phyloP scores from a whole-genome alignment of 805 yeast genomes.

The Saccharomycopsis javanensis region DNA sequence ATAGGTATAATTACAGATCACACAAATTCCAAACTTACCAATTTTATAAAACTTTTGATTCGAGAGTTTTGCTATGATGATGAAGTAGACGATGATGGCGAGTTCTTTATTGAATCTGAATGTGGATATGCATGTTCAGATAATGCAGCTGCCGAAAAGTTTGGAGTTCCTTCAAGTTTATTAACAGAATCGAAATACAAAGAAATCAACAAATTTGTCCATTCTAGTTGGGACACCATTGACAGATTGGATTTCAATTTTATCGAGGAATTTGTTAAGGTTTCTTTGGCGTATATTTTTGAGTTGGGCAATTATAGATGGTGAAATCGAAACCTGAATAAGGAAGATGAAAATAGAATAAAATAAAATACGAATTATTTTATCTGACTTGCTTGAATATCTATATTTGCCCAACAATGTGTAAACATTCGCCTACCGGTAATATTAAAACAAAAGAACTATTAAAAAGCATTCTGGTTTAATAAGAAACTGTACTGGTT shows the following conservation, averaged over 20 bases:
- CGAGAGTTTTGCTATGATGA: conserved; percentile 56
- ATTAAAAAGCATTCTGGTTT: no score
- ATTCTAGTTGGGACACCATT: conserved; percentile 68
- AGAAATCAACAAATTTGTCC: conserved; percentile 60
- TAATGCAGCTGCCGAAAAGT: conserved; percentile 75
- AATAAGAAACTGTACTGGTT: no score
- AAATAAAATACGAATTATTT: no score
- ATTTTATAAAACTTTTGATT: conserved; percentile 53
- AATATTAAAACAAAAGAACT: no score
- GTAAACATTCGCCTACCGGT: no score
- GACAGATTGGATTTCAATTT: conserved; percentile 73
- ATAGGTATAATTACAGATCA: conserved; percentile 69
- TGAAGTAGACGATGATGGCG: conserved; percentile 20
- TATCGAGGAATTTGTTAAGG: conserved; percentile 68
- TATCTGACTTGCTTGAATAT: no score
- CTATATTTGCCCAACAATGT: no score
- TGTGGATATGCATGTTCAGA: conserved; percentile 95
- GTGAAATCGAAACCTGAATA: neutral
- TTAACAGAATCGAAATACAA: conserved; percentile 69
- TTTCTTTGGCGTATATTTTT: conserved; percentile 61
- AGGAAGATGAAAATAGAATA: no score
- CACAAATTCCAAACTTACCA: conserved; percentile 44
- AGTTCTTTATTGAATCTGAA: conserved; percentile 44
- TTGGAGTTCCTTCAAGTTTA: conserved; percentile 79
- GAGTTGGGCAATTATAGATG: conserved; percentile 43